phyloP scores from a whole-genome alignment of 2,329 filamentous ascomycete species.

The Tricladium varicosporioides region DNA sequence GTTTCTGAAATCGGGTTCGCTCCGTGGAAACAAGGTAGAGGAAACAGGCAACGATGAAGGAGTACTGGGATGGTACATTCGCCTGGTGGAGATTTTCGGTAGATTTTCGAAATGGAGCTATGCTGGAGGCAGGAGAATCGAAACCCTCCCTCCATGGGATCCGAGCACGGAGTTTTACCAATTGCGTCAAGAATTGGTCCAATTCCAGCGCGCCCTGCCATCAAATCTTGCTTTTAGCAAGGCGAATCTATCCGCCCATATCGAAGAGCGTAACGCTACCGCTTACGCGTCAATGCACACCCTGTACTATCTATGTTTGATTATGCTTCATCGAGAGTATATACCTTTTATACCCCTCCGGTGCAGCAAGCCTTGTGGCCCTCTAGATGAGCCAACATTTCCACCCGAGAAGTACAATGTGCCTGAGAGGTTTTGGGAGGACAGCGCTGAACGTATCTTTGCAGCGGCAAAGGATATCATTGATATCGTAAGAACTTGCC shows the following conservation, averaged over 20 bases:
- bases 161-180: conserved; percentile 51
- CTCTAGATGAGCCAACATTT: conserved; percentile 58
- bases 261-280: conserved; percentile 60
- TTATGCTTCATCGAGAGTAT: conserved; percentile 68
- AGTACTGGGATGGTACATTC: conserved; percentile 48
- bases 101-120: conserved; percentile 57
- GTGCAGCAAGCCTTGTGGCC: conserved; percentile 48
- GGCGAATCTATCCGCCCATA: conserved; percentile 64
- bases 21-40: conserved; percentile 42
- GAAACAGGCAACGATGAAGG: conserved; percentile 25
- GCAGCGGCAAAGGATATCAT: conserved; percentile 61
- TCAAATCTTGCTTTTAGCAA: conserved; percentile 52
- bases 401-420: conserved; percentile 44
- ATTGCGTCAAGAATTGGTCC: conserved; percentile 49
- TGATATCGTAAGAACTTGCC: conserved; percentile 61
- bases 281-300: conserved; percentile 67
- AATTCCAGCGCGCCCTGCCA: conserved; percentile 55
- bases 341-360: conserved; percentile 63
- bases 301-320: conserved; percentile 61
- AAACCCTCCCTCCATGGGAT: conserved; percentile 58
- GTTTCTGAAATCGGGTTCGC: conserved; percentile 43
- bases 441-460: conserved; percentile 62
- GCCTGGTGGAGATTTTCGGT: conserved; percentile 58
- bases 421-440: conserved; percentile 58
- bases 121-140: conserved; percentile 48